Base-by-base conservation (phyloP, 2,329 filamentous ascomycete species). In the Aspergillus glaucus region DNA sequence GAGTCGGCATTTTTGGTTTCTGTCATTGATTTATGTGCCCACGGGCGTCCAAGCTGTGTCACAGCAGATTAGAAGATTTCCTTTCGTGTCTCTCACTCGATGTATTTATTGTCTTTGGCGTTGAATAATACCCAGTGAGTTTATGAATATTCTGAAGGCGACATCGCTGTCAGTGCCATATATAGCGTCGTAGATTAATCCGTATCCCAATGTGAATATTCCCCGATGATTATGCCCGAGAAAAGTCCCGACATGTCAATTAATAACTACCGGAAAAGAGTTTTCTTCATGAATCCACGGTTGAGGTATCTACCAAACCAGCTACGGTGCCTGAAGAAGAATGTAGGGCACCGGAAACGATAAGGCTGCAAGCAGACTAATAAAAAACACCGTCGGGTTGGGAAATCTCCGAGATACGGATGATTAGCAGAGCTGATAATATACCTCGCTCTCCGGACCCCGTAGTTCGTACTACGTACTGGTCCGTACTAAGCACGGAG, bases 21-120 rank as follows among this genome's bases (percentile, higher is more conserved):
- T 47, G 43, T 45, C 51, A 8, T 34, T 32, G 43, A 48, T 45
- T 50, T 43, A 52, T 56, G 45, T 50, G 55, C 48, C 56, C 55
- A 41, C 49, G 43, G 60, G 56, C 60, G 62, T 66, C 61, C 64
- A 66, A 67, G 64, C 64, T 67, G 64, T 67, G 54, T 62, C 64
- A 65, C 64, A 67, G 64, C 64, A 30, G 26, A 55, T 47, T 39
- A 45, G 43, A 52, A 37, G 4, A 19, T 57, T 55, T 51, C 54
- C 52, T 53, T 56, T 57, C 57, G 50, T 48, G 53, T 56, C 45
- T 56, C 51, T 53, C 26, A 30, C 26, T 30, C 26, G 26, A 30
- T 40, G 37, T 40, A 40, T 40, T 15, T 52, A 55, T 52, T 57
- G 55, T 48, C 50, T 48, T 53, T 57, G 58, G 60, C 61, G 59